These are phyloP conservation scores for Fraxinus quadrangulata DNA, from an alignment of 257 asterid species.

Conservation along the genomic window DNA sequence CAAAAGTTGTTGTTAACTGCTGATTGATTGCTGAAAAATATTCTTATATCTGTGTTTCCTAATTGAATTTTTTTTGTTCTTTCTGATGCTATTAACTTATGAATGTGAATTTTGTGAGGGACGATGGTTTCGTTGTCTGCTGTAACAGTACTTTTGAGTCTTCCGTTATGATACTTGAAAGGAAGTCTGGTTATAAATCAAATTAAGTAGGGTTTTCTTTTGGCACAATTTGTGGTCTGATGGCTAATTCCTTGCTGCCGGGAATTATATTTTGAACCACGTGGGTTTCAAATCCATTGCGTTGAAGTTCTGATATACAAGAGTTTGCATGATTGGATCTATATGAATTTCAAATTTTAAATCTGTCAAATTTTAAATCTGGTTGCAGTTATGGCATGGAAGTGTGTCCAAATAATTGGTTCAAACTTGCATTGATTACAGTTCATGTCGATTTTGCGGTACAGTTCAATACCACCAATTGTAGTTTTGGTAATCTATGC, in stretches of 20 bases:
- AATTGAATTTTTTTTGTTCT: not conserved
- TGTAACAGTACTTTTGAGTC: not conserved
- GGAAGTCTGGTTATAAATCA: not conserved
- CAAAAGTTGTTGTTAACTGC: not conserved
- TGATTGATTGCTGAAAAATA: not conserved
- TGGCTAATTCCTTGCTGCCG: not conserved
- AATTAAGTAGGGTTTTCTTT: constrained; percentile 10
- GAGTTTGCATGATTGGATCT: too few species aligned
- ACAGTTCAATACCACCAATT: not conserved
- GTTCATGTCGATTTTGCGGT: not conserved
- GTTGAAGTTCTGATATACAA: too few species aligned
- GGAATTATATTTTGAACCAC: not conserved
- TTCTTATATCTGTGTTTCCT: not conserved
- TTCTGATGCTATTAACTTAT: not conserved
- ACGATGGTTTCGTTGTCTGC: not conserved
- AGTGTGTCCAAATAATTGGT: too few species aligned
- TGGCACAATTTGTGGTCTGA: not conserved
- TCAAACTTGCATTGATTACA: not conserved
- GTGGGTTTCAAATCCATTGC: not conserved
- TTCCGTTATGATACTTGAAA: constrained; percentile 3
- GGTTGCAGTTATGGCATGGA: too few species aligned
- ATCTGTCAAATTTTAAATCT: too few species aligned
- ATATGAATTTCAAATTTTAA: too few species aligned
- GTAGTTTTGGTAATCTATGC: not conserved
- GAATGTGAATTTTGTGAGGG: not conserved